These are phyloP conservation scores for Botrytis fragariae DNA, from an alignment of 2,329 filamentous ascomycete species.

Conservation along the genomic window DNA sequence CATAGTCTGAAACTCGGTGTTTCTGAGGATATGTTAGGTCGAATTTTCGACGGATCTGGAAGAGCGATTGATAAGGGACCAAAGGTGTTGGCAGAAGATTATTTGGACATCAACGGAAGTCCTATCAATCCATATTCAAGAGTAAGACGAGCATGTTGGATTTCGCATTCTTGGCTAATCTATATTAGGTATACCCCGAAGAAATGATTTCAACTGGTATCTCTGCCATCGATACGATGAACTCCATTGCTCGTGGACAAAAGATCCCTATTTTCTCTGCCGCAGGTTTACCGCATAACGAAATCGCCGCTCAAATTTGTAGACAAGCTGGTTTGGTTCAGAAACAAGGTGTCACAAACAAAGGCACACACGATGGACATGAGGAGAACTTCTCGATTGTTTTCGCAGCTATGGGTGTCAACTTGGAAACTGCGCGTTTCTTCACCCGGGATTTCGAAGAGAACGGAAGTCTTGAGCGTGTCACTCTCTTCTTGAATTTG, in stretches of 20 bases:
- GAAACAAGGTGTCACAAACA: conserved; percentile 72
- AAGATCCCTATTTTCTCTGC: conserved; percentile 99
- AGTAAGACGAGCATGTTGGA: conserved; percentile 53
- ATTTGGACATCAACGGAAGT: conserved; percentile 97
- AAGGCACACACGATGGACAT: conserved; percentile 93
- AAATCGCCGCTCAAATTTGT: conserved; percentile 98
- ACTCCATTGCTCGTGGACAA: conserved; percentile 95
- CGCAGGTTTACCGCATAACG: conserved; percentile 96
- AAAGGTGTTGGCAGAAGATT: conserved; percentile 96
- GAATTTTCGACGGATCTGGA: conserved; percentile 97
- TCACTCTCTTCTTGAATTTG: conserved; percentile 97
- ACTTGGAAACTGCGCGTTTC: conserved; percentile 97
- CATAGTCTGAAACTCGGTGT: conserved; percentile 98
- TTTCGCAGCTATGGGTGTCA: conserved; percentile 99
- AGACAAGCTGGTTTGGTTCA: conserved; percentile 92
- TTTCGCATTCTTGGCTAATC: neutral
- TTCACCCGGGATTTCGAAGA: conserved; percentile 99
- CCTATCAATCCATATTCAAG: conserved; percentile 98
- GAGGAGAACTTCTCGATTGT: conserved; percentile 99
- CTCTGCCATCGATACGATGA: conserved; percentile 98
- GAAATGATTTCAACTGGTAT: conserved; percentile 99
- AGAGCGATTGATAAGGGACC: conserved; percentile 98
- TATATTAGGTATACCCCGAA: conserved; percentile 83
- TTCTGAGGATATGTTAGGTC: conserved; percentile 98
- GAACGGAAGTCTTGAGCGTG: conserved; percentile 97